These are phyloP conservation scores for Umbelopsis vinacea DNA, from an alignment of 192 early-diverging fungal species.

Conservation along the genomic window DNA sequence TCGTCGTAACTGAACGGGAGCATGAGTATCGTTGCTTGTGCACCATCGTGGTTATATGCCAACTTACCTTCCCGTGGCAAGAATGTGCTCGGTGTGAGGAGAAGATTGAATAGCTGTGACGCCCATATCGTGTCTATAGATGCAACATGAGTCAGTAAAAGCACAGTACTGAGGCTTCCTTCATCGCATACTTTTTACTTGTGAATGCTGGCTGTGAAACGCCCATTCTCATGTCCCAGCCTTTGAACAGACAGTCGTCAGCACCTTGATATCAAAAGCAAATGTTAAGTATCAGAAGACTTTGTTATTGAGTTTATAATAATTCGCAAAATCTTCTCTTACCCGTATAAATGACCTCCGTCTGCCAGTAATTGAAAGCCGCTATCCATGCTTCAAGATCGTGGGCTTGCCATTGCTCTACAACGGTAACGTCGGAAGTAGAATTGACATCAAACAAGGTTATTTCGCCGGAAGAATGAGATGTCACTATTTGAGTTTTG, in stretches of 20 bases:
- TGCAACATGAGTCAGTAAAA: neutral
- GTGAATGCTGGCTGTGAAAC: constrained; percentile 58
- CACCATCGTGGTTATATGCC: neutral
- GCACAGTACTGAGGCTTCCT: neutral
- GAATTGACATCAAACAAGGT: constrained; percentile 16
- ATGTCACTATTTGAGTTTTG: constrained; percentile 25
- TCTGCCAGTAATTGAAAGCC: constrained; percentile 85
- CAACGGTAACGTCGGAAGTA: neutral
- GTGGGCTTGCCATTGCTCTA: constrained; percentile 77
- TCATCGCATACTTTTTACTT: constrained; percentile 54
- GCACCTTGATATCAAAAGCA: constrained; percentile 56
- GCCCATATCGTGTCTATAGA: constrained; percentile 77
- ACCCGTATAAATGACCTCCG: constrained; percentile 74
- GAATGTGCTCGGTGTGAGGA: constrained; percentile 73
- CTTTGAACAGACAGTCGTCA: constrained; percentile 86
- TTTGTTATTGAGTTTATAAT: too few relatives aligned
- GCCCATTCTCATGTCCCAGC: constrained; percentile 82
- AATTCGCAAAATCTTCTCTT: neutral
- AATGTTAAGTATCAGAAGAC: neutral
- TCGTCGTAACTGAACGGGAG: constrained; percentile 83
- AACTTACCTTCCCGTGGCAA: constrained; percentile 83
- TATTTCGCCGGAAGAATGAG: constrained; percentile 17
- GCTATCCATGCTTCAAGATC: constrained; percentile 93
- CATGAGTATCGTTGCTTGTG: neutral
- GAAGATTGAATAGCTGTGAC: constrained; percentile 90